phyloP scores from a whole-genome alignment of 2,329 filamentous ascomycete species.

The Paecilomyces formosus region DNA sequence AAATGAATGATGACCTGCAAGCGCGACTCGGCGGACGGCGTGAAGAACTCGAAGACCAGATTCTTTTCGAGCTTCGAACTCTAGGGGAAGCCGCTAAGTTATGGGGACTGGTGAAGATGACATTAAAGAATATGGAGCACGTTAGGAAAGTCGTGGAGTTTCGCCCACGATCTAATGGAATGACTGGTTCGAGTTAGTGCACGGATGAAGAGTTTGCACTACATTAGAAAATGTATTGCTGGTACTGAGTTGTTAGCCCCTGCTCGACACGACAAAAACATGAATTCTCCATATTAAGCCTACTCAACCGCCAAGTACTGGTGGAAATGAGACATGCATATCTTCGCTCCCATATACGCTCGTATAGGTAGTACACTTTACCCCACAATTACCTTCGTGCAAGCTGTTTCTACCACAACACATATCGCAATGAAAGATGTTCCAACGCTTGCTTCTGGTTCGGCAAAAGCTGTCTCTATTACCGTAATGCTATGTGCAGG shows the following conservation, averaged over 20 bases:
- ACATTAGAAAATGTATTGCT: no score
- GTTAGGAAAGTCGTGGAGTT: background rate
- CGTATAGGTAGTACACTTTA: conserved; percentile 19
- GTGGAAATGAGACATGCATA: background rate
- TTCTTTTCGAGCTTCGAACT: background rate
- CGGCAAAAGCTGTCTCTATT: conserved; percentile 4
- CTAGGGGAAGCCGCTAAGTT: background rate
- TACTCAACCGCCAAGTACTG: background rate
- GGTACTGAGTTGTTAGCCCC: no score
- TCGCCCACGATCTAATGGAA: background rate
- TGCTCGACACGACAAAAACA: no score
- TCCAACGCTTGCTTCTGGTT: conserved; percentile 4
- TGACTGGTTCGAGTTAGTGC: no score
- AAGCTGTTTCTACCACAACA: conserved; percentile 5
- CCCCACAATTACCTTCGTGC: conserved; percentile 12
- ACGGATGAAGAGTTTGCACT: no score
- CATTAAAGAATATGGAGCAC: background rate
- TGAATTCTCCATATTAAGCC: no score
- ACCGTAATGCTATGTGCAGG: conserved; percentile 14
- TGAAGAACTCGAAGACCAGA: background rate
- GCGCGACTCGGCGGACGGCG: background rate
- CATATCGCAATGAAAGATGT: background rate
- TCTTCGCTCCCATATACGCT: conserved; percentile 15
- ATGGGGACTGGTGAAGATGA: background rate
- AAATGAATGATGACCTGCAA: background rate